Conservation (phyloP, 495 filamentous ascomycete genomes). For the Penicillium angulare region DNA sequence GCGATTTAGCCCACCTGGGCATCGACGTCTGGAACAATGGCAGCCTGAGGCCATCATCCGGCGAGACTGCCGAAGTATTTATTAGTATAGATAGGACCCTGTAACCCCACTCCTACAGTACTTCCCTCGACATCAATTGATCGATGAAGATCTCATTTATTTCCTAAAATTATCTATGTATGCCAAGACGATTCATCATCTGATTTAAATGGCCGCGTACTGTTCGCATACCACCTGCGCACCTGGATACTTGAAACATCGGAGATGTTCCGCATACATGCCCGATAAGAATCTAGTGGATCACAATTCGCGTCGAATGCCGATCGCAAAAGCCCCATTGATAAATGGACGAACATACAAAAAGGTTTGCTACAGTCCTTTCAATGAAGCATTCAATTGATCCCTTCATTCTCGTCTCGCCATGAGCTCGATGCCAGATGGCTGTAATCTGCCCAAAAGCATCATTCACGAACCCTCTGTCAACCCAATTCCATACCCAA, state of each 20-base stretch:
- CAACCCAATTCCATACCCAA: constrained; percentile 2
- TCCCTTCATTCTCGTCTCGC: no score
- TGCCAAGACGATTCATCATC: background rate
- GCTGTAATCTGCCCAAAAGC: no score
- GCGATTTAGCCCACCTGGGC: no score
- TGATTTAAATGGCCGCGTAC: background rate
- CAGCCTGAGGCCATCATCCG: no score
- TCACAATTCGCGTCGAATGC: constrained; percentile 4
- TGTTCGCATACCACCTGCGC: background rate
- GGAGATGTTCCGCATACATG: constrained; percentile 11
- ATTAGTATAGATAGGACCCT: no score
- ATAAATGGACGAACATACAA: no score
- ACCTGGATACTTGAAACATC: background rate
- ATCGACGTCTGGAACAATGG: no score
- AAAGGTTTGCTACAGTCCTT: background rate
- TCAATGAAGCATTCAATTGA: no score
- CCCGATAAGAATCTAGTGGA: constrained; percentile 6
- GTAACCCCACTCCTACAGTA: no score
- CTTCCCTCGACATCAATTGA: no score
- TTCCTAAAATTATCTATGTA: background rate
- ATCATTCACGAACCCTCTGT: constrained; percentile 1
- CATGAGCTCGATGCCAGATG: no score
- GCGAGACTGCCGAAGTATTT: no score
- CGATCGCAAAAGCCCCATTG: constrained; percentile 1
- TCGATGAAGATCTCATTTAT: background rate